Evolutionary conservation across 345 rosid genomes (phyloP), one percentile per base, ranked within the genome.

Genomic region (Hirschfeldia incana): DNA sequence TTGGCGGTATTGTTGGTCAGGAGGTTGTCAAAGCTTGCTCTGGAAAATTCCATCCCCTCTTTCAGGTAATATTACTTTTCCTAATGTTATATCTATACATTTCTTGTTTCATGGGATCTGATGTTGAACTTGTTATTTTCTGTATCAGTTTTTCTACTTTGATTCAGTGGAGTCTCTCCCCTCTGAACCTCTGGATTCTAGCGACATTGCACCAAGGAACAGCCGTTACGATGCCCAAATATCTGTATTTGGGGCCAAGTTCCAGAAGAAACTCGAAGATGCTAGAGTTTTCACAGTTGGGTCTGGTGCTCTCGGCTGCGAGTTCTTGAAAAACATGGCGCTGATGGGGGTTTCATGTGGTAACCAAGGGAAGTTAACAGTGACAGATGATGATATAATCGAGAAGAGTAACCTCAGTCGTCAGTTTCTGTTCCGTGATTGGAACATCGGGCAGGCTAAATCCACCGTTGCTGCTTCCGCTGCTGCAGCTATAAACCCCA

Each of bases 371-470:
- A 93, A 90, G 85, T 84, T 93, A 46, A 95, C 98, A 0, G 76
- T 95, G 74, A 95, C 99, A 11, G 99, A 95, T 82, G 99, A 95
- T 84, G 99, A 95, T 76, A 93, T 95, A 32, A 95, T 95, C 53
- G 99, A 95, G 86, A 95, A 93, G 85, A 95, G 99, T 85, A 95
- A 95, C 84, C 96, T 95, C 39, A 93, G 97, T 83, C 89, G 99
- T 84, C 99, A 95, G 76, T 95, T 95, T 82, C 94, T 95, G 27
- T 95, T 95, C 83, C 97, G 97, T 63, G 98, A 95, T 81, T 93
- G 98, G 99, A 95, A 95, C 80, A 95, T 95, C 74, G 97, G 99
- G 39, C 99, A 93, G 85, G 98, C 99, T 29, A 95, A 95, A 85
- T 95, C 99, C 70, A 89, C 97, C 3, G 98, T 95, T 72, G 99